Base-by-base conservation (phyloP, 805 yeast genomes). In the Suhomyces tanzawaensis region DNA sequence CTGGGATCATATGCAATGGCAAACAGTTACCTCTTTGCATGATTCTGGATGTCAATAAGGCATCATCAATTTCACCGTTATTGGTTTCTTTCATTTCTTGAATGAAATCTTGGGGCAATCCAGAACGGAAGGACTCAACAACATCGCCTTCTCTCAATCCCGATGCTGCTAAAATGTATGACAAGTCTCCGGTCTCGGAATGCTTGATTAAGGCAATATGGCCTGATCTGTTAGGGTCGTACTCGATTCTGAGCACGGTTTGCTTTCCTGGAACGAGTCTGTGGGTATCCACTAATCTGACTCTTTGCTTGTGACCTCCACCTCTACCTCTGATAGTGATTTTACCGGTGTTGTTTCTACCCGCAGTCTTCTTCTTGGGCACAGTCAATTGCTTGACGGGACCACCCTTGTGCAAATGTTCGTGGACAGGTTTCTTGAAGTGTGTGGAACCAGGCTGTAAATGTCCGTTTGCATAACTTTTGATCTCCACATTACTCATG, bases 241-340 rank as follows among this genome's bases (percentile, higher is more conserved):
- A 88, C 63, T 93, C 99, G 42, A 93, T 86, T 60, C 99, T 75
- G 46, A 81, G 67, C 16, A 93, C 97, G 22, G 76, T 74, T 52
- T 87, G 93, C 30, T 73, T 75, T 19, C 97, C 98, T 1, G 81
- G 64, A 3, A 60, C 74, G 27, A 60, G 53, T 55, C 99, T 77
- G 51, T 71, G 66, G 53, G 81, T 82, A 63, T 93, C 99, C 16
- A 93, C 74, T 23, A 86, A 60, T 53, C 99, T 78, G 27, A 86
- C 74, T 63, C 99, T 79, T 55, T 91, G 82, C 62, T 85, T 86
- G 60, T 85, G 93, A 24, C 98, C 98, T 53, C 99, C 99, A 60
- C 98, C 99, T 62, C 95, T 80, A 62, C 93, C 96, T 58, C 99
- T 79, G 32, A 87, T 84, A 4, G 96, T 88, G 53, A 93, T 87